Conservation (phyloP, 345 rosid species). For the Erucastrum elatum region DNA sequence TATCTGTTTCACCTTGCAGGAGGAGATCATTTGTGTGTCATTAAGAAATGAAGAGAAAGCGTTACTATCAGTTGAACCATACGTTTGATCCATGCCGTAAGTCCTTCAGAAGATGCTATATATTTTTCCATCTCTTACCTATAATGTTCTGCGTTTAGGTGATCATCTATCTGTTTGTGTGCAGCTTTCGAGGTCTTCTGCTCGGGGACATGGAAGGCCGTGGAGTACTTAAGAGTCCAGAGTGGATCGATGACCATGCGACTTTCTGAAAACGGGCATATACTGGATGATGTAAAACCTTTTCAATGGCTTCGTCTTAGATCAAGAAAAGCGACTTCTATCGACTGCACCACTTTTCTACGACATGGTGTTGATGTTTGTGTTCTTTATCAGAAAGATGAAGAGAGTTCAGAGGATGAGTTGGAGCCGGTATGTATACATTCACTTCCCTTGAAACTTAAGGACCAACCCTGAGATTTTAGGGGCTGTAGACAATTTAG, state of each 20-base stretch:
- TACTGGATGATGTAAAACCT: slow-evolving; percentile 46
- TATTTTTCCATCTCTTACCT: not conserved
- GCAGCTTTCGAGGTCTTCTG: slow-evolving; percentile 78
- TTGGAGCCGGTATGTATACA: slow-evolving; percentile 42
- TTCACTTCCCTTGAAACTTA: not conserved
- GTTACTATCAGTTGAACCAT: slow-evolving; percentile 50
- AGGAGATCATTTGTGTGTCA: slow-evolving; percentile 21
- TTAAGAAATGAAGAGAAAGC: slow-evolving; percentile 48
- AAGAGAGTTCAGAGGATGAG: slow-evolving; percentile 34
- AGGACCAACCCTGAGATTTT: too few relatives aligned
- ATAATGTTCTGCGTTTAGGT: not conserved
- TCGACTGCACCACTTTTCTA: slow-evolving; percentile 71
- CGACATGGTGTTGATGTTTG: slow-evolving; percentile 83
- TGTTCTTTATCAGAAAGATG: slow-evolving; percentile 45
- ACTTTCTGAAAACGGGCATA: slow-evolving; percentile 40
- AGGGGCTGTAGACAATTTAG: too few relatives aligned
- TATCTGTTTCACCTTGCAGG: not conserved
- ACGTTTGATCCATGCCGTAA: slow-evolving; percentile 54
- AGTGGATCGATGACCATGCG: slow-evolving; percentile 52
- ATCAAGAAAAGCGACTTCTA: slow-evolving; percentile 61
- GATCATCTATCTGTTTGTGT: slow-evolving; percentile 8
- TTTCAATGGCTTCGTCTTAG: slow-evolving; percentile 60
- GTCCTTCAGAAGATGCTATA: slow-evolving; percentile 19
- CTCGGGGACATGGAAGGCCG: slow-evolving; percentile 62
- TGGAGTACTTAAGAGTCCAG: slow-evolving; percentile 52